A percentile compares a stretch with the other conserved stretches of the same genome.
These are phyloP conservation scores for Ascocoryne sarcoides DNA, from an alignment of 2,329 filamentous ascomycete species.

Conservation along the genomic window DNA sequence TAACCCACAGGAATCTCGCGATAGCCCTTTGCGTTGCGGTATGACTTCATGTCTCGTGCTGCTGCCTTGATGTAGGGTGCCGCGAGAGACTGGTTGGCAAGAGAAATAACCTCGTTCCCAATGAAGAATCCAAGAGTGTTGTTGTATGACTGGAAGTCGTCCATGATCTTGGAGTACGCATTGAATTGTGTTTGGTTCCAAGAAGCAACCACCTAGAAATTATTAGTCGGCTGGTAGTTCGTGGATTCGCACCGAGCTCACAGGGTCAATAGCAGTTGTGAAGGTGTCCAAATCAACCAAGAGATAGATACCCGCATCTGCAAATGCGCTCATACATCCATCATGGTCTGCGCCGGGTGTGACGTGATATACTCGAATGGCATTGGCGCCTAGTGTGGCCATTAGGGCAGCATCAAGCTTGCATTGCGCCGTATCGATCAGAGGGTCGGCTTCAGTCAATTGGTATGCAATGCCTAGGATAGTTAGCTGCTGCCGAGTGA, in stretches of 20 bases:
- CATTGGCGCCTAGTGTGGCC: constrained; percentile 71
- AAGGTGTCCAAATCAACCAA: constrained; percentile 77
- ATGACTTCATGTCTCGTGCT: constrained; percentile 46
- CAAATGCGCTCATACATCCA: constrained; percentile 72
- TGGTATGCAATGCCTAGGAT: constrained; percentile 66
- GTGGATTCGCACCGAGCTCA: background rate
- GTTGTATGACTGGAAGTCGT: constrained; percentile 55
- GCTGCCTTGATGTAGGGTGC: constrained; percentile 51
- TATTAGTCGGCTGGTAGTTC: constrained; percentile 22
- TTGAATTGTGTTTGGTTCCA: constrained; percentile 68
- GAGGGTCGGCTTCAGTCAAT: constrained; percentile 58
- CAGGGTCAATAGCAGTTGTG: constrained; percentile 40
- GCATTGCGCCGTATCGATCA: constrained; percentile 69
- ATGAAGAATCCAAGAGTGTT: constrained; percentile 77
- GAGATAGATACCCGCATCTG: constrained; percentile 71
- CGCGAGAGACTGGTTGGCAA: constrained; percentile 39
- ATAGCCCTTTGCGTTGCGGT: constrained; percentile 38
- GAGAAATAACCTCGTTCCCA: constrained; percentile 77
- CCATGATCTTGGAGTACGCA: constrained; percentile 57
- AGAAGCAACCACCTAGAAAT: constrained; percentile 49
- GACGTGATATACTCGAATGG: constrained; percentile 83
- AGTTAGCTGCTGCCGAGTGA: background rate
- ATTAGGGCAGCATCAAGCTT: constrained; percentile 65
- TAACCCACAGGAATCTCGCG: constrained; percentile 47
- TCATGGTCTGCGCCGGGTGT: constrained; percentile 62